A percentile compares a stretch with the other conserved stretches of the same genome.
Evolutionary conservation across 257 asterid species (phyloP).

Genomic region (Petrea volubilis): DNA sequence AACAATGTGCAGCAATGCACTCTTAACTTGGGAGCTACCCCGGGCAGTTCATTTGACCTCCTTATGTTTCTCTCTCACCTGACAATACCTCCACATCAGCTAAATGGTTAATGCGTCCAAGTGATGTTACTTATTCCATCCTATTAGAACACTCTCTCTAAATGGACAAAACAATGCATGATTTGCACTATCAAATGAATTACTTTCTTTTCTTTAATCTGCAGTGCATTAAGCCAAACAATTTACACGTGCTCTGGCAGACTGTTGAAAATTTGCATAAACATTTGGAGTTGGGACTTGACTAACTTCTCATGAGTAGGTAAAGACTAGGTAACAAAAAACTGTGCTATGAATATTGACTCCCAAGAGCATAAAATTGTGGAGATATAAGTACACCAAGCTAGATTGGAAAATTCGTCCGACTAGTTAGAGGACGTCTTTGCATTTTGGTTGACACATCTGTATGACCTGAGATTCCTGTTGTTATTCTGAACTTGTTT

Average conservation of each 20-base stretch:
- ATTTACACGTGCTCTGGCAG: slow-evolving; percentile 8
- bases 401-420: background rate
- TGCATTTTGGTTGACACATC: slow-evolving; percentile 6
- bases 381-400: background rate
- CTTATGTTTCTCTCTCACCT: background rate
- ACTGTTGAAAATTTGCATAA: background rate
- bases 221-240: background rate
- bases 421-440: slow-evolving; percentile 6
- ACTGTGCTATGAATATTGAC: background rate
- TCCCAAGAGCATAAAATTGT: slow-evolving; percentile 4
- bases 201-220: slow-evolving; percentile 11
- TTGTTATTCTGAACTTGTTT: background rate
- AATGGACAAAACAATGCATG: background rate
- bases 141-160: background rate
- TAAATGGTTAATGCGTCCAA: background rate
- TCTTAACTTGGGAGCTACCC: background rate
- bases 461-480: background rate
- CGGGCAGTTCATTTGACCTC: background rate
- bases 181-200: background rate
- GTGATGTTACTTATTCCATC: background rate
- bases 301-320: background rate
- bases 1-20: background rate
- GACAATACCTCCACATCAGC: slow-evolving; percentile 1
- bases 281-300: background rate
- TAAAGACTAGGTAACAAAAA: background rate